Percentiles rank a stretch among this genome's conserved stretches.
Evolutionary conservation across 148 eudicot species (phyloP).

Genomic region (Spergularia marina): DNA sequence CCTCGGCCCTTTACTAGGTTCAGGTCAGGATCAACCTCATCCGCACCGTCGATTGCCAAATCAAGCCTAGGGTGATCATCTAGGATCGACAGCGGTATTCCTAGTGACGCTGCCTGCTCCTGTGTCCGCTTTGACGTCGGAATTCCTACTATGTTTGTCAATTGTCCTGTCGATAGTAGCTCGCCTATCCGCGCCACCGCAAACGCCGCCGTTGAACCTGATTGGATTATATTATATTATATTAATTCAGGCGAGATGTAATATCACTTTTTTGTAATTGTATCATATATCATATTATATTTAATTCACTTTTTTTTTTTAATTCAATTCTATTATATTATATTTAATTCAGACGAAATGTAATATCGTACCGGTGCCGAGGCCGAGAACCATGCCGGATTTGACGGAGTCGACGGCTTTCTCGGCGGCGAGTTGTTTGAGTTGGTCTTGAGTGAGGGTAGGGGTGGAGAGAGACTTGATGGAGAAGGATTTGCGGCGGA

Average conservation of each 20-base stretch:
- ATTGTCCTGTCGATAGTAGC: slow-evolving; percentile 46
- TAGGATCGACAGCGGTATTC: slow-evolving; percentile 63
- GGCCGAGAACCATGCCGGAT: slow-evolving; percentile 92
- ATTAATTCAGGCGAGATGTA: no score
- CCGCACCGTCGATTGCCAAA: slow-evolving; percentile 93
- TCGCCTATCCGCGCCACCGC: slow-evolving; percentile 73
- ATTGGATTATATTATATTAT: not conserved
- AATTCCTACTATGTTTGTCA: slow-evolving; percentile 70
- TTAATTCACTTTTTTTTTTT: no score
- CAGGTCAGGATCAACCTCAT: slow-evolving; percentile 86
- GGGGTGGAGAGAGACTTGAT: slow-evolving; percentile 50
- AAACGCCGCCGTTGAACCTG: slow-evolving; percentile 62
- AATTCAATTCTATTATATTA: no score
- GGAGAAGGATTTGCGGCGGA: slow-evolving; percentile 30
- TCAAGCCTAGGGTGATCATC: slow-evolving; percentile 74
- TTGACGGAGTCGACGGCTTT: slow-evolving; percentile 86
- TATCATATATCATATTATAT: no score
- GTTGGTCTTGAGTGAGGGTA: slow-evolving; percentile 74
- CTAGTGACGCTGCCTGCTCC: slow-evolving; percentile 66
- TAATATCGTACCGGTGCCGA: slow-evolving; percentile 67
- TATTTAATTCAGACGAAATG: no score
- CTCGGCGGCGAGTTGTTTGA: slow-evolving; percentile 90
- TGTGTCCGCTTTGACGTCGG: slow-evolving; percentile 85
- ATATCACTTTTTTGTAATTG: no score
- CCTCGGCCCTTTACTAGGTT: slow-evolving; percentile 94